A percentile compares a stretch with the other conserved stretches of the same genome.
These are phyloP conservation scores for Ogataea ramenticola DNA, from an alignment of 805 yeast species.

Conservation along the genomic window DNA sequence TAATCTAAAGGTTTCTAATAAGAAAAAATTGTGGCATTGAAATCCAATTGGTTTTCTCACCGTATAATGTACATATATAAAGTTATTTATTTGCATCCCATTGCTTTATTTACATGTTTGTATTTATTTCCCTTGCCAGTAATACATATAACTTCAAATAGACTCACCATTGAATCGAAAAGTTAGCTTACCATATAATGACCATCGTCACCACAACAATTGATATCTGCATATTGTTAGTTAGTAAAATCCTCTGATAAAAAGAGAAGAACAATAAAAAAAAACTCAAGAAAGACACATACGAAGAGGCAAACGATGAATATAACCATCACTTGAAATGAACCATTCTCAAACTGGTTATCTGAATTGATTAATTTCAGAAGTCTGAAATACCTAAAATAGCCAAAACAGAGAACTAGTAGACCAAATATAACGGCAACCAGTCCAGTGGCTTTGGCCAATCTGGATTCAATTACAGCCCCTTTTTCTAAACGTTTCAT, in stretches of 20 bases:
- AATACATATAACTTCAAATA: too few relatives aligned
- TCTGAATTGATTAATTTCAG: slow-evolving; percentile 31
- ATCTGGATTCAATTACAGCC: slow-evolving; percentile 47
- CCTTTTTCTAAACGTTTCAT: slow-evolving; percentile 41
- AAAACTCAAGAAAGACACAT: not conserved
- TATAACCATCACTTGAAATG: slow-evolving; percentile 30
- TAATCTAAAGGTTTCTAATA: too few relatives aligned
- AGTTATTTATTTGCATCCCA: too few relatives aligned
- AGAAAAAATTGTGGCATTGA: too few relatives aligned
- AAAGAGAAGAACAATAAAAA: not conserved
- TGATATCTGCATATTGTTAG: not conserved
- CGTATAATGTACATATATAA: too few relatives aligned
- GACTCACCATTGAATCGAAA: not conserved
- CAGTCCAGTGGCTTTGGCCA: slow-evolving; percentile 31
- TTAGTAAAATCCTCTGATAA: not conserved
- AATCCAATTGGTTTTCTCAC: too few relatives aligned
- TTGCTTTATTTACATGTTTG: too few relatives aligned
- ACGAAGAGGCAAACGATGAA: not conserved
- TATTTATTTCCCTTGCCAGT: too few relatives aligned
- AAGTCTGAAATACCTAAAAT: slow-evolving; percentile 36
- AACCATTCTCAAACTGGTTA: slow-evolving; percentile 16
- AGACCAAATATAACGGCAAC: slow-evolving; percentile 37
- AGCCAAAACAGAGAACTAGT: slow-evolving; percentile 34
- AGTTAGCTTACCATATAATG: not conserved
- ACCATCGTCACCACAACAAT: slow-evolving; percentile 1